Evolutionary conservation across 2,329 filamentous ascomycete species (phyloP).

Genomic region (Colletotrichum chrysophilum): DNA sequence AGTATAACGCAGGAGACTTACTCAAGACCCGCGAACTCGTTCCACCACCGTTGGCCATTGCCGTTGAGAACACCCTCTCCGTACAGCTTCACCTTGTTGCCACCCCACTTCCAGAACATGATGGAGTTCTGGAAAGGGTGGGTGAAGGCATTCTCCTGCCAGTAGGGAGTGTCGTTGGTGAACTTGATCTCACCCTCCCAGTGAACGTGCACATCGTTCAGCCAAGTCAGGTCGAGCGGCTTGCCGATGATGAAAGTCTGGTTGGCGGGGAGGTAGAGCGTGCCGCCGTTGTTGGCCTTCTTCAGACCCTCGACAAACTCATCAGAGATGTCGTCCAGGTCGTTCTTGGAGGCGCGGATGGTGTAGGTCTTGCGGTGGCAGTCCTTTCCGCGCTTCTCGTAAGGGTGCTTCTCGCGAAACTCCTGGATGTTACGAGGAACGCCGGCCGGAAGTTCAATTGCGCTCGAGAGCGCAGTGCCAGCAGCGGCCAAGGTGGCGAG

Average conservation of each 20-base stretch:
- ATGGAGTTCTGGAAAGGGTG: constrained; percentile 70
- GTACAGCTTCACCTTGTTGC: constrained; percentile 70
- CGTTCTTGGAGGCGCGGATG: constrained; percentile 37
- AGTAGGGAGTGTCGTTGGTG: constrained; percentile 70
- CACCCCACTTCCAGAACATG: constrained; percentile 71
- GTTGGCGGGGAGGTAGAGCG: constrained; percentile 59
- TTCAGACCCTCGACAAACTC: constrained; percentile 41
- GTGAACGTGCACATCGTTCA: constrained; percentile 66
- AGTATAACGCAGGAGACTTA: not conserved
- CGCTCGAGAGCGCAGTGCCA: constrained; percentile 12
- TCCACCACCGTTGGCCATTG: constrained; percentile 66
- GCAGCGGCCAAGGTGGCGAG: constrained; percentile 23
- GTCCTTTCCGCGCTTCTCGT: constrained; percentile 47
- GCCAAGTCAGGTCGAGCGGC: constrained; percentile 66
- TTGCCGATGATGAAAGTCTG: constrained; percentile 65
- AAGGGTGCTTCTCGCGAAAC: constrained; percentile 48
- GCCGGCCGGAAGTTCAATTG: constrained; percentile 17
- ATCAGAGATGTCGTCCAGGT: constrained; percentile 41
- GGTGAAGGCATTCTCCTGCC: constrained; percentile 67
- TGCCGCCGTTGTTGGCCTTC: constrained; percentile 62
- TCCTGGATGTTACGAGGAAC: constrained; percentile 30
- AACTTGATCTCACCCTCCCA: constrained; percentile 44
- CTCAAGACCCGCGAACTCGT: constrained; percentile 54
- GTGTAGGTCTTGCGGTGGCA: constrained; percentile 19
- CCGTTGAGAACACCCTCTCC: constrained; percentile 61